phyloP scores from a whole-genome alignment of 2,329 filamentous ascomycete genomes.

The Diatrype stigma region DNA sequence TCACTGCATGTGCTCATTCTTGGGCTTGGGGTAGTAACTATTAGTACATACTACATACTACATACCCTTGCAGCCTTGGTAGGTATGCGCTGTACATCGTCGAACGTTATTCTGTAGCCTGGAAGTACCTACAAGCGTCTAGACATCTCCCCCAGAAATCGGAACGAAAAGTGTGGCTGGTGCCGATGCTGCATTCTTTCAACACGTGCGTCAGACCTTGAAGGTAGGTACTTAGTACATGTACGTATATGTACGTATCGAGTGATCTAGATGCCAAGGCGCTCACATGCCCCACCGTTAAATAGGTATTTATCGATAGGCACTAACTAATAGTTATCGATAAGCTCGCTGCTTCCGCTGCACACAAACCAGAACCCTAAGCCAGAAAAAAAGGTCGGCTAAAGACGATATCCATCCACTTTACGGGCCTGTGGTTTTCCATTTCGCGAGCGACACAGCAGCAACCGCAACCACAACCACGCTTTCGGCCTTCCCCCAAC shows the following conservation, averaged over 20 bases:
- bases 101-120: too few species aligned
- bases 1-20: neutral
- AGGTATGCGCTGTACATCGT: too few species aligned
- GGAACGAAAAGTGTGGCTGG: constrained; percentile 14
- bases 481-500: neutral
- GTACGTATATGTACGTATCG: neutral
- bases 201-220: too few species aligned
- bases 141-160: too few species aligned
- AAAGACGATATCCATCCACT: constrained; percentile 21
- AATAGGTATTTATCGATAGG: too few species aligned
- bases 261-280: neutral
- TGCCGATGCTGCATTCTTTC: constrained; percentile 12
- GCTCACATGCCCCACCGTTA: neutral
- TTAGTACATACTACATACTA: neutral
- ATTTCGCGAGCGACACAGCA: constrained; percentile 12
- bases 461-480: constrained; percentile 15
- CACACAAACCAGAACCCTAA: constrained; percentile 29
- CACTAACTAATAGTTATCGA: neutral
- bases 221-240: too few species aligned
- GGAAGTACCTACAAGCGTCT: too few species aligned
- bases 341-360: neutral
- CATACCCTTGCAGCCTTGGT: too few species aligned
- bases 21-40: neutral
- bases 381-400: constrained; percentile 16
- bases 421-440: constrained; percentile 13